phyloP scores from a whole-genome alignment of 1,139 yeast species.

The Diutina sp. region DNA sequence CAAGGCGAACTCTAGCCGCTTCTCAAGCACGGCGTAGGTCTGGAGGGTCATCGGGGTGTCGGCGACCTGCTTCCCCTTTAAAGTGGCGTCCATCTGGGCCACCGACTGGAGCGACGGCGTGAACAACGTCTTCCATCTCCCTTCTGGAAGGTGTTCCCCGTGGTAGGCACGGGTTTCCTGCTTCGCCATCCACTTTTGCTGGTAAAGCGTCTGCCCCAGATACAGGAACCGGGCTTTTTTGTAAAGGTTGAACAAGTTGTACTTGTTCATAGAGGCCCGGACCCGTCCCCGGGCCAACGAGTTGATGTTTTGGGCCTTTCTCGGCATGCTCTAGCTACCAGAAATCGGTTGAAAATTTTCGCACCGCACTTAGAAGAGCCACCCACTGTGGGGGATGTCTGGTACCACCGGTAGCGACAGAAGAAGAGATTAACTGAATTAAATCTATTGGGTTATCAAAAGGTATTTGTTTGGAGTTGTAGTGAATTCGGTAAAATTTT shows the following conservation, averaged over 20 bases:
- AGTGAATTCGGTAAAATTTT: not conserved
- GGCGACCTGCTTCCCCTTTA: conserved; percentile 43
- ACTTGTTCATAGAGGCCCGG: conserved; percentile 88
- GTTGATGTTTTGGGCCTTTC: conserved; percentile 44
- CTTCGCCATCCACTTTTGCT: conserved; percentile 87
- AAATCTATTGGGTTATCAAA: not conserved
- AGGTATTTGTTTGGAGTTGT: not conserved
- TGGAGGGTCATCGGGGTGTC: conserved; percentile 77
- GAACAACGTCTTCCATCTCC: conserved; percentile 64
- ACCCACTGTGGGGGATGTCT: not conserved
- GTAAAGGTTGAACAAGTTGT: conserved; percentile 76
- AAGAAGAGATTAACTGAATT: not conserved
- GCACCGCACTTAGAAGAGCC: not conserved
- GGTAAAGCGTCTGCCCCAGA: conserved; percentile 54
- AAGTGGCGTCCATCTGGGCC: conserved; percentile 70
- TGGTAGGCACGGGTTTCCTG: conserved; percentile 91
- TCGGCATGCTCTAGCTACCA: conserved; percentile 35
- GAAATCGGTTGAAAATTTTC: not conserved
- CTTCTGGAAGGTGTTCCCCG: conserved; percentile 86
- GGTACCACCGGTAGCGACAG: not conserved
- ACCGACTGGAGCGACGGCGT: conserved; percentile 70
- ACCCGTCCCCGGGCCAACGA: conserved; percentile 61
- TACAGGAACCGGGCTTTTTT: conserved; percentile 46
- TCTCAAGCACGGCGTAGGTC: conserved; percentile 79
- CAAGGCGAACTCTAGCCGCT: conserved; percentile 77